Evolutionary conservation across 164 flowering plant genomes (phyloP), one percentile per base, ranked within the genome.

Genomic region (Vitis riparia): DNA sequence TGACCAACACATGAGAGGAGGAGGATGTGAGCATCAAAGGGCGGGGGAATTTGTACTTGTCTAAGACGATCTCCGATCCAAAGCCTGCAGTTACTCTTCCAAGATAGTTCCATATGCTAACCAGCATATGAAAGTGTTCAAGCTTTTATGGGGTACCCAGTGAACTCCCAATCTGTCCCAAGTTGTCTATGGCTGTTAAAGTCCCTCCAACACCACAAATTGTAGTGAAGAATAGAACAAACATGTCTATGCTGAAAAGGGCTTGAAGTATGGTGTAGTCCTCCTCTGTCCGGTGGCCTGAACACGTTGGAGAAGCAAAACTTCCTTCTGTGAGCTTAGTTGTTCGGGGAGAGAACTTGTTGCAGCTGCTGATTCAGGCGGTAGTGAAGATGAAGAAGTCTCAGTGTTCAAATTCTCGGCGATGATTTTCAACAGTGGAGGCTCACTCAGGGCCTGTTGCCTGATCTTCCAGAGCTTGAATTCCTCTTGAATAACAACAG

Each of bases 61-160:
- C 30, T 23, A 85, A 56, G 30, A 83, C 55, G 12, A 76, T 75
- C 66, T 85, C 88, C 0, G 88, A 85, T 5, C 23, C 80, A 59
- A 81, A 81, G 1, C 88, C 88, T 0, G 88, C 55, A 1, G 55
- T 56, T 0, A 83, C 86, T 2, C 86, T 69, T 2, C 88, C 88
- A 8, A 85, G 77, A 19, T 79, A 85, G 50, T 81, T 83, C 88
- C 88, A 85, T 51, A 85, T 85, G 79, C 86, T 83, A 9, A 85
- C 85, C 1, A 85, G 77, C 0, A 83, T 1, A 85, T 84, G 51
- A 85, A 85, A 1, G 86, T 83, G 70, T 81, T 71, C 9, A 74
- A 67, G 84, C 80, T 81, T 29, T n/a, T 23, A 1, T 61, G 68
- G 0, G 82, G 62, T 85, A 85, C 9, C 82, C 4, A 77, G 48